Evolutionary conservation across 2,329 filamentous ascomycete genomes (phyloP), one percentile per base, ranked within the genome.

Genomic region (Trichoderma pleuroti): DNA sequence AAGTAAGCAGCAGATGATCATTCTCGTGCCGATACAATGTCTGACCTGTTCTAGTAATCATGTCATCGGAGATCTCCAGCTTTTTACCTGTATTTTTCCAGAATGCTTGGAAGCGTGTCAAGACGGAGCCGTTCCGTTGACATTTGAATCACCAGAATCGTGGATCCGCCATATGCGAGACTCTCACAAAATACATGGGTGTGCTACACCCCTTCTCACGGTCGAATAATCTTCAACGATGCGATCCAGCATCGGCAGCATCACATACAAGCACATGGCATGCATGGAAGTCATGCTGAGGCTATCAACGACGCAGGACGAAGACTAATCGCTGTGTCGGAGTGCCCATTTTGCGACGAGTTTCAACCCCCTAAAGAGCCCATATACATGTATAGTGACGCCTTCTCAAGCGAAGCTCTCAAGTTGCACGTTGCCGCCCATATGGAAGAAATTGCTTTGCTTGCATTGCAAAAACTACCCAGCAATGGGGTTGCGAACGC

Each of bases 121-220:
- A 21, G 7, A 66, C 1, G 34, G 34, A 16, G 30, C 49, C 49
- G 11, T 32, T 14, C 63, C 46, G 16, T 24, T 39, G 0, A 66
- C 63, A n/a, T 66, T 56, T 4, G 63, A 66, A 39, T 66, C 63
- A 18, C 56, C 63, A 8, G 56, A 66, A 66, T 49, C 49, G 16
- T 66, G 63, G 63, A 66, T 66, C 46, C 18, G 63, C 49, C 63
- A 66, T 32, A 66, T 66, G 63, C 63, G 57, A 4, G 42, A 66
- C 49, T 32, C 49, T 28, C 63, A 66, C 30, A 49, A 49, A 11
- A 66, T 52, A 36, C 49, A n/a, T 66, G 63, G 63, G 63, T 56
- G 8, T 66, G 63, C 32, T 56, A 49, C 24, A 49, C 63, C 1
- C 63, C 63, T 66, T 66, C 32, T 28, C 49, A 56, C 14, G 8